A percentile compares a stretch with the other conserved stretches of the same genome.
Evolutionary conservation across 164 flowering plant genomes (phyloP).

Genomic region (Tetracentron sinense): DNA sequence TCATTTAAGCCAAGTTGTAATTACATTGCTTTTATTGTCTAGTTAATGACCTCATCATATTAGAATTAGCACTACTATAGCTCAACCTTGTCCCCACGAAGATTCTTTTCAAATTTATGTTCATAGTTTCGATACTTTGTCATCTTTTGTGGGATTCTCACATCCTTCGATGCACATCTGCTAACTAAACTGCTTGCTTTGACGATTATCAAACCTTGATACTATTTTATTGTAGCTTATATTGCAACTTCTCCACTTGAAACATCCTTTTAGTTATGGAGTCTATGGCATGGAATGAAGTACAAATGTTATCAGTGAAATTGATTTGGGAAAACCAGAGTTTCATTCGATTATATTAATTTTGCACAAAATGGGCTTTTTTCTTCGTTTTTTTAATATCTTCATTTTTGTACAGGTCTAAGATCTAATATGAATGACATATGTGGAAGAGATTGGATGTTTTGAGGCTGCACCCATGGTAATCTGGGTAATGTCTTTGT

Average conservation of each 20-base stretch:
- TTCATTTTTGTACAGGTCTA: conserved; percentile 45
- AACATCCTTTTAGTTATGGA: conserved; percentile 54
- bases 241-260: not conserved
- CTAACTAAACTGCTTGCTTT: no score
- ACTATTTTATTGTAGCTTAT: not conserved
- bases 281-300: conserved; percentile 65
- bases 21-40: no score
- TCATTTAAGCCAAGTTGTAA: no score
- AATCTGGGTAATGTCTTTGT: conserved; percentile 66
- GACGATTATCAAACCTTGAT: no score
- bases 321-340: conserved; percentile 59
- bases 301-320: conserved; percentile 55
- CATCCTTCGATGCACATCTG: no score
- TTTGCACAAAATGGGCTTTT: conserved; percentile 97
- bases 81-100: no score
- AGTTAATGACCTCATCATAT: no score
- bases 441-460: conserved; percentile 78
- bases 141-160: no score
- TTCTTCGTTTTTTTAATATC: not conserved
- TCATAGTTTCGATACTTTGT: no score
- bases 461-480: conserved; percentile 78
- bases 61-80: no score
- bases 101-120: no score
- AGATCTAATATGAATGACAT: conserved; percentile 70
- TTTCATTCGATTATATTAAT: conserved; percentile 58